These are phyloP conservation scores for Crassisporium funariophilum DNA, from an alignment of 768 basidiomycete species.

Conservation along the genomic window DNA sequence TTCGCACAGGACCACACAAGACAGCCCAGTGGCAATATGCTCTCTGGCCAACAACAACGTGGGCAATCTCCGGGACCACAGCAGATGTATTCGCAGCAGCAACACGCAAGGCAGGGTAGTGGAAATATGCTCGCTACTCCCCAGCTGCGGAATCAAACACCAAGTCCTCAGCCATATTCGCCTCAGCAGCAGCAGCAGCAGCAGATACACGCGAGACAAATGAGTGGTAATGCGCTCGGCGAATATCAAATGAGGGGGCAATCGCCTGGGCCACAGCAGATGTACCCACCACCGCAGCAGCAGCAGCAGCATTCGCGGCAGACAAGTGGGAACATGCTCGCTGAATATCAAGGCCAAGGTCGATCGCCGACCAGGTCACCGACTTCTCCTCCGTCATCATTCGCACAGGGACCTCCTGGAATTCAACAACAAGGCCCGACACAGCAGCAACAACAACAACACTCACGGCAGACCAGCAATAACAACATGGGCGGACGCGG, in stretches of 20 bases:
- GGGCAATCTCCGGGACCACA: slow-evolving; percentile 9
- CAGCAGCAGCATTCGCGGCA: slow-evolving; percentile 18
- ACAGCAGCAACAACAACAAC: slow-evolving; percentile 31
- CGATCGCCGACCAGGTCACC: no score
- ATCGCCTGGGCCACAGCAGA: background rate
- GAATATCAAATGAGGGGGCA: background rate
- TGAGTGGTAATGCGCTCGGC: slow-evolving; percentile 21
- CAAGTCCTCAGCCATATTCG: slow-evolving; percentile 23
- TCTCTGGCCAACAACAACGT: slow-evolving; percentile 11
- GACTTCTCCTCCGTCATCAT: slow-evolving; percentile 16
- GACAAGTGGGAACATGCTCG: slow-evolving; percentile 17
- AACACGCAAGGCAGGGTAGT: slow-evolving; percentile 25
- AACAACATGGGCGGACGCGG: slow-evolving; percentile 45
- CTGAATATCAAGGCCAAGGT: slow-evolving; percentile 1
- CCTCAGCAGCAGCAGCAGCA: slow-evolving; percentile 20
- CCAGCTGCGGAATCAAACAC: slow-evolving; percentile 16
- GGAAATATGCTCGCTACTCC: slow-evolving; percentile 19
- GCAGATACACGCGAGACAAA: slow-evolving; percentile 17
- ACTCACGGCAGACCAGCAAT: slow-evolving; percentile 26
- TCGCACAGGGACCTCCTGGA: slow-evolving; percentile 17
- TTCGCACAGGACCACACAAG: no score
- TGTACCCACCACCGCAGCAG: slow-evolving; percentile 18
- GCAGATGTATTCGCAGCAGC: slow-evolving; percentile 17
- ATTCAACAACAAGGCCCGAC: slow-evolving; percentile 25
- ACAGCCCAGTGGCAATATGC: slow-evolving; percentile 28